A percentile compares a stretch with the other conserved stretches of the same genome.
phyloP scores from a whole-genome alignment of 805 yeast genomes.

The Deakozyma indianensis region DNA sequence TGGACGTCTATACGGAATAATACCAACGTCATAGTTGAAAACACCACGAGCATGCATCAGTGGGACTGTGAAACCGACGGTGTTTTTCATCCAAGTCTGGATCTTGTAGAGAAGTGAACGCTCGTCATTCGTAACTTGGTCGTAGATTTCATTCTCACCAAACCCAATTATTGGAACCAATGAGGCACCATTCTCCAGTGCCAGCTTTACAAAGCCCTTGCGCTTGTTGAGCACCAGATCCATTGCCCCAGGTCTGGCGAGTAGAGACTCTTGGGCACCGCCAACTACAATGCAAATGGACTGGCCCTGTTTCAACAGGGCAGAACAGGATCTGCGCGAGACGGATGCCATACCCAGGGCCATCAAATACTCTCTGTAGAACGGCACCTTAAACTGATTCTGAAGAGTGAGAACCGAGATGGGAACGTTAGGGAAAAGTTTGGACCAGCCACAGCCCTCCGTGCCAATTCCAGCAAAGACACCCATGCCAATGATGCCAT shows the following conservation, averaged over 20 bases:
- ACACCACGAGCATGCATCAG: slow-evolving; percentile 85
- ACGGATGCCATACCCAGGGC: slow-evolving; percentile 79
- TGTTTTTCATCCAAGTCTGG: slow-evolving; percentile 60
- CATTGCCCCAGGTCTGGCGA: slow-evolving; percentile 43
- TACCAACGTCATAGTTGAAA: slow-evolving; percentile 83
- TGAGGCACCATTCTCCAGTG: slow-evolving; percentile 65
- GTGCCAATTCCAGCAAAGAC: slow-evolving; percentile 75
- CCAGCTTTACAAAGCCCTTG: slow-evolving; percentile 80
- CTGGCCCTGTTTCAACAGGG: slow-evolving; percentile 46
- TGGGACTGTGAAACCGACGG: slow-evolving; percentile 76
- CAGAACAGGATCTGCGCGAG: slow-evolving; percentile 52
- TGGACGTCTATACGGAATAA: slow-evolving; percentile 72
- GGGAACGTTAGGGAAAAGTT: slow-evolving; percentile 71
- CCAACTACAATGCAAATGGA: slow-evolving; percentile 88
- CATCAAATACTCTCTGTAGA: slow-evolving; percentile 73
- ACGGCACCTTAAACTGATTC: slow-evolving; percentile 75
- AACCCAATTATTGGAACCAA: slow-evolving; percentile 83
- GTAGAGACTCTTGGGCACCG: slow-evolving; percentile 83
- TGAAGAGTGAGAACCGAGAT: slow-evolving; percentile 65
- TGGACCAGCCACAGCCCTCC: slow-evolving; percentile 59
- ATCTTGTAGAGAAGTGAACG: slow-evolving; percentile 35
- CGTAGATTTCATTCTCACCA: slow-evolving; percentile 67
- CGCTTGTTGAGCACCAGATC: slow-evolving; percentile 64
- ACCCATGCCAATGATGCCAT: slow-evolving; percentile 89
- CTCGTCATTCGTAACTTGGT: slow-evolving; percentile 31